Evolutionary conservation across 768 basidiomycete species (phyloP).

Genomic region (Boletus patriciae): DNA sequence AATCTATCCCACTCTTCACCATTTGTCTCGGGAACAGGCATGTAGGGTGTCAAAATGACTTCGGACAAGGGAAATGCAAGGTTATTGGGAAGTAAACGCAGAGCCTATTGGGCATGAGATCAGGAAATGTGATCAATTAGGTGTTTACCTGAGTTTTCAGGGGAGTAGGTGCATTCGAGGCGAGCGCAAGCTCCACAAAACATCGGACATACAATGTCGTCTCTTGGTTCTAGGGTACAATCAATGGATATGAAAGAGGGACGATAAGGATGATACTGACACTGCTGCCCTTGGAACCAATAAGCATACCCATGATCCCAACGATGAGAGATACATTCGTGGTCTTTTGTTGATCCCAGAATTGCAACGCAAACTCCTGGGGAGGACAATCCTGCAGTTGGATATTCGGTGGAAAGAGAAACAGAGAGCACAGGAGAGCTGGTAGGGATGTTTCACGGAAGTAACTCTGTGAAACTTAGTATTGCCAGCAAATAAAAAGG

Average conservation of each 20-base stretch:
- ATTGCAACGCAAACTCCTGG: conserved; percentile 92
- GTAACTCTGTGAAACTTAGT: conserved; percentile 68
- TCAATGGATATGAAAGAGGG: conserved; percentile 1
- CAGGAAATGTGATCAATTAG: conserved; percentile 12
- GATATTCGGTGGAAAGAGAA: conserved; percentile 68
- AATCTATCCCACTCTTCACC: conserved; percentile 94
- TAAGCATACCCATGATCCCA: conserved; percentile 82
- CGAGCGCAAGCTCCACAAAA: conserved; percentile 82
- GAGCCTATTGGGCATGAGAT: conserved; percentile 44
- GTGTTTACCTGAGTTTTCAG: conserved; percentile 79
- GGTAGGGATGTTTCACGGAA: conserved; percentile 87
- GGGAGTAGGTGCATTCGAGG: conserved; percentile 88
- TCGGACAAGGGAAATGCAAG: conserved; percentile 64
- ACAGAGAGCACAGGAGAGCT: conserved; percentile 61
- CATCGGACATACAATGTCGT: conserved; percentile 64
- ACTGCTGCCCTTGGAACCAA: conserved; percentile 65
- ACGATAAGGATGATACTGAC: conserved; percentile 40
- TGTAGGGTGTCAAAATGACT: conserved; percentile 68
- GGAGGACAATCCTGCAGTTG: conserved; percentile 59
- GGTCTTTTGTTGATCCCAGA: conserved; percentile 94
- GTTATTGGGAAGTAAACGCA: conserved; percentile 56
- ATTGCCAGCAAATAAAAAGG: background rate
- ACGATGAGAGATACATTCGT: conserved; percentile 77
- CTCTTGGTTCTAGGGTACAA: conserved; percentile 52
- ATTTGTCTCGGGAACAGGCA: conserved; percentile 77